Evolutionary conservation across 139 green algal species (phyloP).

Genomic region (Closterium sp.): DNA sequence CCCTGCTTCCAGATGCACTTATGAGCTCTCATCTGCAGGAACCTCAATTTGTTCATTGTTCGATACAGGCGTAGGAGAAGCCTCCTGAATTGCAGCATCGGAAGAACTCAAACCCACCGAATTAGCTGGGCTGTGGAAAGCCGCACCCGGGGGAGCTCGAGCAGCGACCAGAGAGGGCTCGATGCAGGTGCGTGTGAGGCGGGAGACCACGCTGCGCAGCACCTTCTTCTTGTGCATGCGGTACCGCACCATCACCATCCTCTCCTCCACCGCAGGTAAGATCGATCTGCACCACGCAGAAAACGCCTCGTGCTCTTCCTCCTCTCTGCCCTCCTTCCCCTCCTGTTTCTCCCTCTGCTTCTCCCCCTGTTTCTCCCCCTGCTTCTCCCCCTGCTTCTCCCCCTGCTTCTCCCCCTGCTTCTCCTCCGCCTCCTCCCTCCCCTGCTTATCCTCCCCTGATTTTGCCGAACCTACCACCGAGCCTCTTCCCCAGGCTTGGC

Average conservation of each 20-base stretch:
- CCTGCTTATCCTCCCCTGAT: background rate
- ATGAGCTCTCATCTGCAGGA: too few species aligned
- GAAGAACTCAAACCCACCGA: too few species aligned
- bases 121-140: too few species aligned
- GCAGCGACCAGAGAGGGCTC: background rate
- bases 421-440: background rate
- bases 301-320: background rate
- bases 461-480: background rate
- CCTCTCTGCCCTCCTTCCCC: background rate
- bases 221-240: background rate
- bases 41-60: too few species aligned
- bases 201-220: background rate
- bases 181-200: background rate
- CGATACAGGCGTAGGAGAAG: too few species aligned
- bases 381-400: too few species aligned
- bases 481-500: background rate
- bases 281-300: background rate
- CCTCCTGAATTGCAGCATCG: too few species aligned
- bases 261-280: background rate
- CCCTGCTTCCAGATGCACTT: too few species aligned
- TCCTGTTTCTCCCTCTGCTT: background rate
- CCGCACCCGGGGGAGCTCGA: background rate
- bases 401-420: background rate
- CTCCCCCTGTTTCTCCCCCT: background rate
- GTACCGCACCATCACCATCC: background rate